phyloP scores from a whole-genome alignment of 192 early-diverging fungal genomes.

The Umbelopsis isabellina region DNA sequence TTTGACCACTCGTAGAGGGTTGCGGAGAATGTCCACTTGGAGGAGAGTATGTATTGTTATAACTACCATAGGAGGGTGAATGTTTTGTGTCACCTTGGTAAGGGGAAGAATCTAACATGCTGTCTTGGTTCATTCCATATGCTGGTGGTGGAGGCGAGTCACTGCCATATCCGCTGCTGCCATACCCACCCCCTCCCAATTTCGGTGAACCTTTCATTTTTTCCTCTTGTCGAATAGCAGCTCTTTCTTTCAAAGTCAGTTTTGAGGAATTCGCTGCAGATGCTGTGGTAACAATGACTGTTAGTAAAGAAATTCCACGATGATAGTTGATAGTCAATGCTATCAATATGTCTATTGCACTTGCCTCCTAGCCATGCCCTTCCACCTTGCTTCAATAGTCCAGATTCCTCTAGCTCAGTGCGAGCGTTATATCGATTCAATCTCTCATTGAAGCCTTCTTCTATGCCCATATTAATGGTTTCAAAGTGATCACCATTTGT shows the following conservation, averaged over 20 bases:
- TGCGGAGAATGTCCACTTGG: neutral
- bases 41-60: neutral
- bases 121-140: conserved; percentile 8
- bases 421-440: conserved; percentile 28
- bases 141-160: conserved; percentile 22
- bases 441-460: conserved; percentile 32
- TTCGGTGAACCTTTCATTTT: conserved; percentile 1
- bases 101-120: neutral
- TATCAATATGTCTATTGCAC: neutral
- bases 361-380: conserved; percentile 41
- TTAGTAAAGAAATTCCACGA: conserved; percentile 9
- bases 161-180: neutral
- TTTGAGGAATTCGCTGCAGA: conserved; percentile 31
- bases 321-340: neutral
- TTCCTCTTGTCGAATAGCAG: conserved; percentile 32
- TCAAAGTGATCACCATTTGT: conserved; percentile 30
- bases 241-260: conserved; percentile 32
- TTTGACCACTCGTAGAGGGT: neutral
- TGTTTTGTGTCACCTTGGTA: conserved; percentile 6
- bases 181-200: neutral
- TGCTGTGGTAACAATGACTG: neutral
- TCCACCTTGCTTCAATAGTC: conserved; percentile 36
- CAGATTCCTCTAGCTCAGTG: conserved; percentile 33
- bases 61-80: neutral
- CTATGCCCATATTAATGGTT: conserved; percentile 31